phyloP scores from a whole-genome alignment of 148 eudicot species.

The Amaranthus hypochondriacus region DNA sequence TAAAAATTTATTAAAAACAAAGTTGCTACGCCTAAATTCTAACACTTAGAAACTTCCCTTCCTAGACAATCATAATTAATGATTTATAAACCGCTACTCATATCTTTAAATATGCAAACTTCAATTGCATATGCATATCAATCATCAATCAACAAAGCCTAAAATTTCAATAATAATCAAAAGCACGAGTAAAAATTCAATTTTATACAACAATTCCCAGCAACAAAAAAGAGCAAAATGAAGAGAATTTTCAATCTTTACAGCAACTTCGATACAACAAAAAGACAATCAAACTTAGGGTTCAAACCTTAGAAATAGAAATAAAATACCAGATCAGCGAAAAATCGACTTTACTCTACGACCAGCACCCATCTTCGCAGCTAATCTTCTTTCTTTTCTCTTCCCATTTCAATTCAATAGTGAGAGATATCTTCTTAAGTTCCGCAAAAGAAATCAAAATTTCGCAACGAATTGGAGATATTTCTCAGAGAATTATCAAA shows the following conservation, averaged over 20 bases:
- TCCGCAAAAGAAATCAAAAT: not conserved
- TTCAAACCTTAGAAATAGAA: not conserved
- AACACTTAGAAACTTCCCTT: too few species aligned
- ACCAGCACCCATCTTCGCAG: slow-evolving; percentile 63
- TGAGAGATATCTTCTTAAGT: not conserved
- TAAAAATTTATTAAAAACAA: too few species aligned
- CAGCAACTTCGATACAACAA: slow-evolving; percentile 1
- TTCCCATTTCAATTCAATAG: slow-evolving; percentile 46
- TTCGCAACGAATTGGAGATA: not conserved
- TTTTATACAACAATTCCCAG: not conserved
- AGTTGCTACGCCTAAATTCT: too few species aligned
- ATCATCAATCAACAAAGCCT: not conserved
- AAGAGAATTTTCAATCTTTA: not conserved
- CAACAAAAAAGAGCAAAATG: not conserved
- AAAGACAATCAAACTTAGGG: not conserved
- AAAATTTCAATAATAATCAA: too few species aligned
- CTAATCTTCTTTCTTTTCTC: slow-evolving; percentile 81
- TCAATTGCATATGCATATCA: too few species aligned
- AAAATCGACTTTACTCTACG: slow-evolving; percentile 90
- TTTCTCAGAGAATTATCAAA: not conserved
- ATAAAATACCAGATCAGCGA: slow-evolving; percentile 75
- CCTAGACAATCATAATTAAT: too few species aligned
- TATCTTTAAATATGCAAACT: too few species aligned
- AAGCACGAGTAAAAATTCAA: not conserved
- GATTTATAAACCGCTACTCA: too few species aligned